These are phyloP conservation scores for Mycena polygramma DNA, from an alignment of 768 basidiomycete species.

Conservation along the genomic window DNA sequence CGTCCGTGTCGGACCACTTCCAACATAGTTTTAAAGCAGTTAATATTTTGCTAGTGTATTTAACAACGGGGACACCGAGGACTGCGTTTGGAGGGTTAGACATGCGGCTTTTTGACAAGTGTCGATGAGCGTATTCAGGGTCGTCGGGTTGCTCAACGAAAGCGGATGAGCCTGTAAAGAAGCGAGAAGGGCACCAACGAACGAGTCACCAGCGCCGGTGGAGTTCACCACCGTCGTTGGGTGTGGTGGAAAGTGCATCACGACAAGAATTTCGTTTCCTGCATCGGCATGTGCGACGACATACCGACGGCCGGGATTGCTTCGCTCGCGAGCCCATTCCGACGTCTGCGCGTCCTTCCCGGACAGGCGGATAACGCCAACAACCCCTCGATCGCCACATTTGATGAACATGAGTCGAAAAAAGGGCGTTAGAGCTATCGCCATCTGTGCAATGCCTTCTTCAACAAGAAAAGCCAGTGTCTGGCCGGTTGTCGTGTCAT, in stretches of 20 bases:
- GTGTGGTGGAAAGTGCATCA: conserved; percentile 82
- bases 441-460: conserved; percentile 83
- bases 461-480: conserved; percentile 74
- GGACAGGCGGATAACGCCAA: conserved; percentile 71
- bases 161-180: conserved; percentile 61
- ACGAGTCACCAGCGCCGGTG: conserved; percentile 93
- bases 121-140: conserved; percentile 60
- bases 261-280: conserved; percentile 63
- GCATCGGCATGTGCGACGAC: conserved; percentile 65
- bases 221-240: conserved; percentile 70
- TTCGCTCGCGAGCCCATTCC: conserved; percentile 65
- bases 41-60: conserved; percentile 31
- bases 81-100: conserved; percentile 67
- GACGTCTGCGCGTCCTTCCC: conserved; percentile 55
- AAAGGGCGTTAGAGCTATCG: conserved; percentile 85
- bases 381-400: conserved; percentile 78
- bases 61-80: conserved; percentile 76
- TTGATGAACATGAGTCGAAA: conserved; percentile 90
- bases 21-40: conserved; percentile 10
- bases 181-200: conserved; percentile 88
- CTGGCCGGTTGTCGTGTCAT: conserved; percentile 47
- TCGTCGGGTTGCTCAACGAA: conserved; percentile 59
- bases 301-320: conserved; percentile 59
- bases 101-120: conserved; percentile 76
- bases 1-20: conserved; percentile 73